Conservation (phyloP, 176 grass and related monocot genomes). For the Ensete glaucum region DNA sequence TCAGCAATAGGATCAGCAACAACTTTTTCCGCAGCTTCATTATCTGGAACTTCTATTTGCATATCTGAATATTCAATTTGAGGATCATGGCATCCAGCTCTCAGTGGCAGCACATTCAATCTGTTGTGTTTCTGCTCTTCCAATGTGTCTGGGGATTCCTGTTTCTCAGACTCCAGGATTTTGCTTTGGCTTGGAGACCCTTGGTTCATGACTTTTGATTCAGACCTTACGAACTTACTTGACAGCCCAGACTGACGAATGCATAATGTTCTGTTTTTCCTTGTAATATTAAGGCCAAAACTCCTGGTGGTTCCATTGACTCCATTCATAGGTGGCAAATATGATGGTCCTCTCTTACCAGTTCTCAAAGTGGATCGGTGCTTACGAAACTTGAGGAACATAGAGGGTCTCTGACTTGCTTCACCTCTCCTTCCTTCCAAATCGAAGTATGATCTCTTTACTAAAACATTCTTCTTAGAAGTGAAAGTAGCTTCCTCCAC, state of each 20-base stretch:
- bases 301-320: not conserved
- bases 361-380: conserved; percentile 9
- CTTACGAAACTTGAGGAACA: conserved; percentile 9
- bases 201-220: not conserved
- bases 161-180: not conserved
- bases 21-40: not conserved
- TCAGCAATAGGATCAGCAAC: not conserved
- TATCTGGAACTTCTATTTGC: not conserved
- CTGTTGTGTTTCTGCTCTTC: not conserved
- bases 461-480: conserved; percentile 1
- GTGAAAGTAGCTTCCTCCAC: not conserved
- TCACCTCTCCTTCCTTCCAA: conserved; percentile 5
- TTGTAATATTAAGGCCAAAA: not conserved
- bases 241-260: not conserved
- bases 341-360: not conserved
- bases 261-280: not conserved
- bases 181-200: not conserved
- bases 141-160: not conserved
- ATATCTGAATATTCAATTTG: conserved; percentile 6
- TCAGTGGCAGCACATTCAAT: not conserved
- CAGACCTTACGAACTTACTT: not conserved
- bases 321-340: not conserved
- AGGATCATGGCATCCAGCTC: not conserved
- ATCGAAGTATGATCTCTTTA: conserved; percentile 3
- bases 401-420: not conserved